Evolutionary conservation across 805 yeast species (phyloP).

Genomic region (Isabelozyma gotoi): DNA sequence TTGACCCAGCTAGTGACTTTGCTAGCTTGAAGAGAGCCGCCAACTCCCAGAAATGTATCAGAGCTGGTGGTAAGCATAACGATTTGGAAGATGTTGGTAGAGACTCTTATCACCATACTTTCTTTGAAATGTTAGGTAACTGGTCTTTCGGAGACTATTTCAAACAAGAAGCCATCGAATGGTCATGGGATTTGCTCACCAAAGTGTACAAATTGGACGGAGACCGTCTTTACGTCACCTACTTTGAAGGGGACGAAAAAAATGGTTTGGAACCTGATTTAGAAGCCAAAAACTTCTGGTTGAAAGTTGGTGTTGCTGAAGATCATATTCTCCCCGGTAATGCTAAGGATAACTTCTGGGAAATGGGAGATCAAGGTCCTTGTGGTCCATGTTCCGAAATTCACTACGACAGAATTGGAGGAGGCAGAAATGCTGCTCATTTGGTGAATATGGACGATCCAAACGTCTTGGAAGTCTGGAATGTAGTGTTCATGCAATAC

Average conservation of each 20-base stretch:
- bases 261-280: conserved; percentile 87
- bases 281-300: conserved; percentile 90
- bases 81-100: conserved; percentile 98
- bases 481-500: conserved; percentile 93
- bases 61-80: conserved; percentile 99
- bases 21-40: conserved; percentile 82
- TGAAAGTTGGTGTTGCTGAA: conserved; percentile 81
- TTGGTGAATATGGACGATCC: conserved; percentile 98
- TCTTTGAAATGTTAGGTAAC: conserved; percentile 98
- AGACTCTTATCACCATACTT: conserved; percentile 97
- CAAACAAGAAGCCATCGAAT: conserved; percentile 87
- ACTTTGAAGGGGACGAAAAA: conserved; percentile 89
- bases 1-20: conserved; percentile 90
- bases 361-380: conserved; percentile 99
- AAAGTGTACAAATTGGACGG: conserved; percentile 75
- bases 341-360: conserved; percentile 96
- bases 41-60: conserved; percentile 96
- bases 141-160: conserved; percentile 99
- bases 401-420: conserved; percentile 98
- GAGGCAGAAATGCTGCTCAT: conserved; percentile 92
- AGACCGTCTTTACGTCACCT: conserved; percentile 88
- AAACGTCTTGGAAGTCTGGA: conserved; percentile 96
- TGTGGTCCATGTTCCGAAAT: conserved; percentile 99
- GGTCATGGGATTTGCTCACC: conserved; percentile 91
- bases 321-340: conserved; percentile 92